Conservation (phyloP, 2,329 filamentous ascomycete species). For the Botryotinia calthae region DNA sequence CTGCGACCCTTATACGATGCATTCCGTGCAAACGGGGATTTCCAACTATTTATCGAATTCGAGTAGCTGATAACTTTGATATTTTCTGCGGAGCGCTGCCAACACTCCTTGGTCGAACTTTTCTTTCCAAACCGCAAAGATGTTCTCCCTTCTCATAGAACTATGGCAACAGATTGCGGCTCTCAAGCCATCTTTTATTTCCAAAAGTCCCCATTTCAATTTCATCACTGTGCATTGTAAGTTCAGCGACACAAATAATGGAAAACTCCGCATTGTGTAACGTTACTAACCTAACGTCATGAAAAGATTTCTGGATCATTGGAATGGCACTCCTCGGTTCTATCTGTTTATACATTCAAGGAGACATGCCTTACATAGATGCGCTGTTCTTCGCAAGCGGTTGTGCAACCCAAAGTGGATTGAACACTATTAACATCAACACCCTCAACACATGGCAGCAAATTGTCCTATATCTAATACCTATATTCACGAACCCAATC, state of each 20-base stretch:
- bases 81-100: neutral
- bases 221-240: slow-evolving; percentile 79
- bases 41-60: neutral
- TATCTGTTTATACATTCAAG: slow-evolving; percentile 67
- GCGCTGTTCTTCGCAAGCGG: slow-evolving; percentile 85
- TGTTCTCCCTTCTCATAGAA: slow-evolving; percentile 31
- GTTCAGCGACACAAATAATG: slow-evolving; percentile 35
- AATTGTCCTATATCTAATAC: slow-evolving; percentile 66
- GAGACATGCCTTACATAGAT: slow-evolving; percentile 74
- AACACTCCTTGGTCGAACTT: neutral
- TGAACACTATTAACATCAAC: slow-evolving; percentile 78
- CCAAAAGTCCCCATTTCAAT: slow-evolving; percentile 67
- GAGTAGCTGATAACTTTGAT: slow-evolving; percentile 6
- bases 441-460: slow-evolving; percentile 69
- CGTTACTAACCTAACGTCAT: neutral
- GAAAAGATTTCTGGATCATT: slow-evolving; percentile 75
- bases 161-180: slow-evolving; percentile 46
- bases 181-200: slow-evolving; percentile 56
- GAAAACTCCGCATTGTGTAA: neutral
- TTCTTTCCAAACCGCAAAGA: slow-evolving; percentile 20
- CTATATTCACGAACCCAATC: slow-evolving; percentile 78
- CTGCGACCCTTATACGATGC: slow-evolving; percentile 8
- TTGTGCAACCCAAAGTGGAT: slow-evolving; percentile 83
- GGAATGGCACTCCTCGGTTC: slow-evolving; percentile 70
- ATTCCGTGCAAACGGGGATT: slow-evolving; percentile 12